Conservation (phyloP, 371 early-diverging fungal genomes). For the Funneliformis caledonium region DNA sequence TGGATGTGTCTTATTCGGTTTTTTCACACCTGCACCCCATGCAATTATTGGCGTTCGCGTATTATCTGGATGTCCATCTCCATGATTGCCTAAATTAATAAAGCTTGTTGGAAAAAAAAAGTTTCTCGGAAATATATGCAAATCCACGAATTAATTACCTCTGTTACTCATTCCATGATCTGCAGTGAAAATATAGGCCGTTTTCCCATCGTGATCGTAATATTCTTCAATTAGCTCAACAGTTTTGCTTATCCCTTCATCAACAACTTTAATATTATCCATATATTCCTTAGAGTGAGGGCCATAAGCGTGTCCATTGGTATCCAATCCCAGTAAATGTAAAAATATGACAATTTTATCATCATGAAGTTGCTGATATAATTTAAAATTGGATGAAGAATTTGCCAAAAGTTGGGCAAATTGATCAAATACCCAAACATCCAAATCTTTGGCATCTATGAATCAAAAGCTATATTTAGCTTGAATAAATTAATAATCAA, state of each 20-base stretch:
- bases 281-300: constrained; percentile 86
- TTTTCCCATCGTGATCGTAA: constrained; percentile 80
- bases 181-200: constrained; percentile 89
- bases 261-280: constrained; percentile 83
- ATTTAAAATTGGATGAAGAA: constrained; percentile 56
- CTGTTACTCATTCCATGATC: constrained; percentile 97
- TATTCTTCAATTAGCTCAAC: constrained; percentile 71
- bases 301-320: constrained; percentile 90
- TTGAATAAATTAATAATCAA: background rate
- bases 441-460: constrained; percentile 81
- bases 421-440: constrained; percentile 88
- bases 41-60: constrained; percentile 92
- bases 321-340: constrained; percentile 93
- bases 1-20: constrained; percentile 51
- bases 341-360: constrained; percentile 88
- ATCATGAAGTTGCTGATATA: constrained; percentile 64
- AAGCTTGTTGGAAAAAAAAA: background rate
- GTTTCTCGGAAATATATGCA: background rate
- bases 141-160: constrained; percentile 49
- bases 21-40: constrained; percentile 91
- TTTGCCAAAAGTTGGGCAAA: constrained; percentile 60
- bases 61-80: constrained; percentile 95
- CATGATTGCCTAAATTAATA: constrained; percentile 74
- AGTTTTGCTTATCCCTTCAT: constrained; percentile 71
- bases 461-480: background rate